Conservation (phyloP, 2,329 filamentous ascomycete genomes). For the Tolypocladium inflatum region DNA sequence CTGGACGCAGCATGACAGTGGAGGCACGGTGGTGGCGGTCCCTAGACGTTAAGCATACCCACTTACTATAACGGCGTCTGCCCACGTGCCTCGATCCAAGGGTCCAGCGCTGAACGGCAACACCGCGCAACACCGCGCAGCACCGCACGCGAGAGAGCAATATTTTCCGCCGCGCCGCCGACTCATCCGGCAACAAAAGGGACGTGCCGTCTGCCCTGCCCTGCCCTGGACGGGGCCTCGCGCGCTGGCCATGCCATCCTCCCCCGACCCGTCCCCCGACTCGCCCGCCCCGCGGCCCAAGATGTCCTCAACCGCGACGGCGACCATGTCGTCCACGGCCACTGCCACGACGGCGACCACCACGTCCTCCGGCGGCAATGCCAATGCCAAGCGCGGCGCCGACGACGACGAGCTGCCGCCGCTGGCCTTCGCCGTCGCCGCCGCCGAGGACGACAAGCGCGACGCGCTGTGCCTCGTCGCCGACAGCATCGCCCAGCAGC, state of each 20-base stretch:
- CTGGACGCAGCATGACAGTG: no score
- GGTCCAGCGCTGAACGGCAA: not conserved
- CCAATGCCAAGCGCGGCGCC: not conserved
- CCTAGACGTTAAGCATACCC: not conserved
- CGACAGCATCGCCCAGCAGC: constrained; percentile 76
- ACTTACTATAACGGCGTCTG: not conserved
- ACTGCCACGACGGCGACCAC: not conserved
- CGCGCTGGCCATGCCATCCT: not conserved
- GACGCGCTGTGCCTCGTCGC: constrained; percentile 64
- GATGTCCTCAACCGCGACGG: not conserved
- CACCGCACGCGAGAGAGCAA: no score
- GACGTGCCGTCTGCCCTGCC: not conserved
- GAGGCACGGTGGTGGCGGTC: no score
- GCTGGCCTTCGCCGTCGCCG: constrained; percentile 49
- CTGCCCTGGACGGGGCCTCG: not conserved
- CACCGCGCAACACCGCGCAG: no score
- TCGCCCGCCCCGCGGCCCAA: not conserved
- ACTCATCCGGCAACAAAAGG: not conserved
- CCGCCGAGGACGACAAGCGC: constrained; percentile 46
- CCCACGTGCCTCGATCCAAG: constrained; percentile 1
- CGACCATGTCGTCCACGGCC: not conserved
- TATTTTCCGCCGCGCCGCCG: not conserved
- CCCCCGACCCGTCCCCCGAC: not conserved
- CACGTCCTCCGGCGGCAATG: not conserved
- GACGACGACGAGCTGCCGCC: constrained; percentile 38